phyloP scores from a whole-genome alignment of 371 early-diverging fungal genomes.

The Mucor sp. region DNA sequence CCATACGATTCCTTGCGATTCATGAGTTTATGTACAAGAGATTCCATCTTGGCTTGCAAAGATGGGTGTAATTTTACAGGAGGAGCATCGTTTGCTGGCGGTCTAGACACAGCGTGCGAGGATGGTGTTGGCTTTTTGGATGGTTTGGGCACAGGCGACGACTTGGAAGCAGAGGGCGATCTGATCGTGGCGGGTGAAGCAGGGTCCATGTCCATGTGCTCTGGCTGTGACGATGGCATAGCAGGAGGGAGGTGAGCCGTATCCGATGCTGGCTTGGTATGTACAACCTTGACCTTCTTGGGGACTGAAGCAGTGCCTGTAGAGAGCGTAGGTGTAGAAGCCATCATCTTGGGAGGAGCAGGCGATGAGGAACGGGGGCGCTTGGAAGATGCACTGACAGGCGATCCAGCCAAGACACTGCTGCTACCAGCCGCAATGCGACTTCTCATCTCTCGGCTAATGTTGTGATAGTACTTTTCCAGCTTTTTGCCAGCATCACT shows the following conservation, averaged over 20 bases:
- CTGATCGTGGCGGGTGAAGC: neutral
- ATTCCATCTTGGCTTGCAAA: conserved; percentile 23
- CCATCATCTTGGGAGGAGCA: neutral
- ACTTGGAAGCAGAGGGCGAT: neutral
- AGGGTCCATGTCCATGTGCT: conserved; percentile 1
- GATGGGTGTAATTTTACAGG: conserved; percentile 25
- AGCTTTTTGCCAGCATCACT: conserved; percentile 74
- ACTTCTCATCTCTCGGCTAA: conserved; percentile 55
- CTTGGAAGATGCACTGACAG: neutral
- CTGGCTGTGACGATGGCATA: neutral
- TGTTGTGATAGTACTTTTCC: conserved; percentile 58
- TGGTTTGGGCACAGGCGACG: neutral
- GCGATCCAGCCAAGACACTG: neutral
- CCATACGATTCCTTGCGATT: conserved; percentile 44
- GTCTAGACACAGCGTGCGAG: neutral
- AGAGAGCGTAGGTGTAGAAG: neutral
- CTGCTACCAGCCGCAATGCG: conserved; percentile 7
- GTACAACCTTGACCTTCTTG: neutral
- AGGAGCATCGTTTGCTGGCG: neutral
- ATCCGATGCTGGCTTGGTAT: neutral
- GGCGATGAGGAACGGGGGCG: neutral
- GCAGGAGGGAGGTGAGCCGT: neutral
- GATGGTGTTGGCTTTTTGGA: neutral
- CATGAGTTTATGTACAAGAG: conserved; percentile 41
- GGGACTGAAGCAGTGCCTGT: neutral